Conservation (phyloP, 2,329 filamentous ascomycete species). For the Bipolaris cookei region DNA sequence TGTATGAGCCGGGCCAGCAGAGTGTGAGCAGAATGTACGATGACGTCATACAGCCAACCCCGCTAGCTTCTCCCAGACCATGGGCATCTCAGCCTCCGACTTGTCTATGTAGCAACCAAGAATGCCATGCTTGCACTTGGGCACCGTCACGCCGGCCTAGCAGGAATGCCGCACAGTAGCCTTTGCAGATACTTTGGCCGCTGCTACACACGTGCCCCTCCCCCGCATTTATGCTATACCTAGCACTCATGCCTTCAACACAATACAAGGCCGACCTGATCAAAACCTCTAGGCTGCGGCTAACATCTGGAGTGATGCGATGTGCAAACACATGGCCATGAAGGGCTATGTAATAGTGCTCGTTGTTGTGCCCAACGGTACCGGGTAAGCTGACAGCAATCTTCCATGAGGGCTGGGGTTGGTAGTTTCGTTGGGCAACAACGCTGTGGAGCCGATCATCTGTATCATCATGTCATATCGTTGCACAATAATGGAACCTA, state of each 20-base stretch:
- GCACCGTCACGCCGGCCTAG: neutral
- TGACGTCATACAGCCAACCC: constrained; percentile 18
- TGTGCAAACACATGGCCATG: neutral
- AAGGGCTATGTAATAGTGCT: neutral
- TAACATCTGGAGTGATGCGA: neutral
- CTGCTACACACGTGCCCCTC: no score
- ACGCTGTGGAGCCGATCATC: constrained; percentile 25
- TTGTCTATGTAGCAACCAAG: neutral
- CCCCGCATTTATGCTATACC: no score
- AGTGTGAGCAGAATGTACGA: constrained; percentile 2
- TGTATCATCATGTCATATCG: constrained; percentile 44
- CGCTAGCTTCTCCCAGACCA: neutral
- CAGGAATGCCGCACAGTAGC: no score
- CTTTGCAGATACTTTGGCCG: no score
- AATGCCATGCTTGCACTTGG: neutral
- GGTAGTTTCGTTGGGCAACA: neutral
- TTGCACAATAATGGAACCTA: neutral
- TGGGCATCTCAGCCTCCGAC: constrained; percentile 3
- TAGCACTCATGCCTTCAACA: neutral
- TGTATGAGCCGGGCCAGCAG: constrained; percentile 9
- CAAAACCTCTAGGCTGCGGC: no score
- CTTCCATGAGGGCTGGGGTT: neutral
- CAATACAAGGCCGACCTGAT: neutral
- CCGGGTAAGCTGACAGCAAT: constrained; percentile 2
- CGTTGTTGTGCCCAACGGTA: neutral